Percentiles rank a stretch among this genome's conserved stretches.
Evolutionary conservation across 2,329 filamentous ascomycete species (phyloP).

Genomic region (Pestalotiopsis fici): DNA sequence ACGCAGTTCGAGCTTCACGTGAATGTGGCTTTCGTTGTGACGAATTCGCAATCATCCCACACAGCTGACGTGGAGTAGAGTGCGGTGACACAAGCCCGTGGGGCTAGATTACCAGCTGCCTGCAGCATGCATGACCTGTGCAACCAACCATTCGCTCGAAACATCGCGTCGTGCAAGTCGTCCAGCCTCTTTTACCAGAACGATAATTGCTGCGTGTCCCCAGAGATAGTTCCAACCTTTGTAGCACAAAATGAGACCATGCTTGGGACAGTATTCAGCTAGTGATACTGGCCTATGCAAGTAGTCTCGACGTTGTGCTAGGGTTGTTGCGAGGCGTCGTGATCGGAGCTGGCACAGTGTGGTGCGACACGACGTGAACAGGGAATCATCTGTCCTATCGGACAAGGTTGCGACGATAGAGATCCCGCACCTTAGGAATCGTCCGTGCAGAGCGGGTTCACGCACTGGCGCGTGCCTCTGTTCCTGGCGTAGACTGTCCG

Average conservation of each 20-base stretch:
- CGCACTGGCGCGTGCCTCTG: not conserved
- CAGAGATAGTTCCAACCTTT: not conserved
- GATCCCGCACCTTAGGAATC: not conserved
- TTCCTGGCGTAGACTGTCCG: not conserved
- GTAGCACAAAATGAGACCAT: not conserved
- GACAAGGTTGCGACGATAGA: not conserved
- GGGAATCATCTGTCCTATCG: not conserved
- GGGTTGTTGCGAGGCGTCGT: not conserved
- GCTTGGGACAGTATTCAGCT: not conserved
- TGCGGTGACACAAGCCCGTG: slow-evolving; percentile 10
- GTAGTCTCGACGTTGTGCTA: not conserved
- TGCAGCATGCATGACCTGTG: slow-evolving; percentile 23
- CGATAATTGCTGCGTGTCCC: not conserved
- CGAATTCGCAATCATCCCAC: not conserved
- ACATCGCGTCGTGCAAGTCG: not conserved
- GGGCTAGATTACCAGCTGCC: slow-evolving; percentile 11
- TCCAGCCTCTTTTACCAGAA: not conserved
- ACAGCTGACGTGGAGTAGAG: not conserved
- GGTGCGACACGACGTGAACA: not conserved
- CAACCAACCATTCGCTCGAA: not conserved
- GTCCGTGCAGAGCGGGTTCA: not conserved
- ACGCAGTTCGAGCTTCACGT: not conserved
- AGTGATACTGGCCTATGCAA: not conserved
- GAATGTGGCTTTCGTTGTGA: not conserved
- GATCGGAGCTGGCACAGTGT: not conserved